Evolutionary conservation across 192 early-diverging fungal genomes (phyloP).

Genomic region (Coemansia sp.): DNA sequence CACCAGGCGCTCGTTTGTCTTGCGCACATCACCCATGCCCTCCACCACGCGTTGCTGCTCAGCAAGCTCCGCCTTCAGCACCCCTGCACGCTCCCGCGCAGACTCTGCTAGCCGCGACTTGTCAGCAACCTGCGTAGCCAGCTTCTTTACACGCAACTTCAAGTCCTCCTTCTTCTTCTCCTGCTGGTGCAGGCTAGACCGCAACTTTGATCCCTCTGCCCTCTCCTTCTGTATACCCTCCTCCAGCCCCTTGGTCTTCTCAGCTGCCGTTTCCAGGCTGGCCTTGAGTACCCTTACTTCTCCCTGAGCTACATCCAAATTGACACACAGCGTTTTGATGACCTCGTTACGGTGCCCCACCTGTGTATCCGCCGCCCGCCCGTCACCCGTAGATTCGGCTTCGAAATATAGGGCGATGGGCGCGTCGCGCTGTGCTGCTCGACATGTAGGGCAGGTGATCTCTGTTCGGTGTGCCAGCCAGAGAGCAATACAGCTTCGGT

Average conservation of each 20-base stretch:
- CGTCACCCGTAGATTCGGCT: background rate
- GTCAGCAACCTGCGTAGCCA: constrained; percentile 21
- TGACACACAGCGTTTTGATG: constrained; percentile 10
- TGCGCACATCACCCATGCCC: constrained; percentile 34
- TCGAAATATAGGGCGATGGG: constrained; percentile 32
- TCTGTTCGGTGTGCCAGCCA: constrained; percentile 27
- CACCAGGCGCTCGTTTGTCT: constrained; percentile 29
- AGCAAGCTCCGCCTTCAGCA: constrained; percentile 8
- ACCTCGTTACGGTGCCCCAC: constrained; percentile 2
- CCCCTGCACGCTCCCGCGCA: background rate
- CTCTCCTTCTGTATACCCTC: background rate
- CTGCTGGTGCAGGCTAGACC: background rate
- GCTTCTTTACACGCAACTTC: constrained; percentile 3
- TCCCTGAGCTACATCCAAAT: constrained; percentile 14
- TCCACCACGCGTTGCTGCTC: constrained; percentile 35
- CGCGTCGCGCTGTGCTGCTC: constrained; percentile 14
- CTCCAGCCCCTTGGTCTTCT: background rate
- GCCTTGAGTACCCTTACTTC: constrained; percentile 14
- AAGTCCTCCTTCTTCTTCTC: constrained; percentile 11
- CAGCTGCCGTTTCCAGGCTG: background rate
- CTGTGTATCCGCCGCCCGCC: background rate
- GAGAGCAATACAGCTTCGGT: constrained; percentile 31
- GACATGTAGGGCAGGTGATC: constrained; percentile 39
- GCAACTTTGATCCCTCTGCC: background rate
- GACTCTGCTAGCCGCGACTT: constrained; percentile 19